Conservation (phyloP, 345 rosid species). For the Citrus sp. region DNA sequence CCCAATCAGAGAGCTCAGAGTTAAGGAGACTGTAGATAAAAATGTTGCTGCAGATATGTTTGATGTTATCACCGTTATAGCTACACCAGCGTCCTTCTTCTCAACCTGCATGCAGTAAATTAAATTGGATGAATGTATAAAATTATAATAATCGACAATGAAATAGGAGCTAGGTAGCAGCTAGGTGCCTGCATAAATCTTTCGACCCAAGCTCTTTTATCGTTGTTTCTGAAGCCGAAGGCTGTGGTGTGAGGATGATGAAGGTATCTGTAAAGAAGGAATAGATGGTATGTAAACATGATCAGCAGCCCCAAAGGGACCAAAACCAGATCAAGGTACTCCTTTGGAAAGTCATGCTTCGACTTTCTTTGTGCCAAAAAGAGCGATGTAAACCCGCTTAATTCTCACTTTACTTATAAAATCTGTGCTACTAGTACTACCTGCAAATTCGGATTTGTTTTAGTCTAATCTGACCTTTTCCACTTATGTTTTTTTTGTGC, state of each 20-base stretch:
- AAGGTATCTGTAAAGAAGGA: conserved; percentile 56
- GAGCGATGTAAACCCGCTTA: background rate
- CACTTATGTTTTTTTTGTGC: background rate
- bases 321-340: conserved; percentile 61
- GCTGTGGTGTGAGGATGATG: conserved; percentile 58
- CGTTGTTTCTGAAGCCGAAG: conserved; percentile 63
- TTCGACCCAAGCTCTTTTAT: conserved; percentile 75
- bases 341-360: conserved; percentile 36
- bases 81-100: conserved; percentile 24
- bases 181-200: conserved; percentile 49
- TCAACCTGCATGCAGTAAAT: conserved; percentile 25
- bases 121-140: background rate
- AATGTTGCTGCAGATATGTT: conserved; percentile 63
- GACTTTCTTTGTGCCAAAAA: background rate
- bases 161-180: background rate
- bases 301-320: conserved; percentile 57
- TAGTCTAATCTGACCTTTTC: background rate
- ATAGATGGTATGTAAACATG: conserved; percentile 58
- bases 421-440: background rate
- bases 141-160: too few species aligned
- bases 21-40: conserved; percentile 54
- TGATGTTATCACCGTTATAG: conserved; percentile 46
- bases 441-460: background rate
- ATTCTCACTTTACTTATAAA: background rate
- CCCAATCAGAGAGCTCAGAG: conserved; percentile 74